Evolutionary conservation across 2,329 filamentous ascomycete genomes (phyloP).

Genomic region (Lachnellula cervina): DNA sequence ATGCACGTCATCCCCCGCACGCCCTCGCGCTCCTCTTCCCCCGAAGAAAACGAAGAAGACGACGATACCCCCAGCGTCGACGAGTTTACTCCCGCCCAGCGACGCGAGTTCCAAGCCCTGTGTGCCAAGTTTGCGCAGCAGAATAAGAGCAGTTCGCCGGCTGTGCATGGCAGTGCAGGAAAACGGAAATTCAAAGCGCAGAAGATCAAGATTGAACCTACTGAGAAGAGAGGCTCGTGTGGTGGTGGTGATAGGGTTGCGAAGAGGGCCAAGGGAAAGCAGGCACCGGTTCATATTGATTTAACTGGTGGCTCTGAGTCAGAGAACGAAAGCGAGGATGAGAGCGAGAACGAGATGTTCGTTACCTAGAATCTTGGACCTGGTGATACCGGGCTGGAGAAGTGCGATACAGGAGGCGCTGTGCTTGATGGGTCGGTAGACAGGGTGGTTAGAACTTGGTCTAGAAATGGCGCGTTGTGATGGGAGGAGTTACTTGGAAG

Average conservation of each 20-base stretch:
- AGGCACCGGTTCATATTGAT: background rate
- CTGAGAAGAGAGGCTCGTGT: background rate
- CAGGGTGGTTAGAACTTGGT: too few relatives aligned
- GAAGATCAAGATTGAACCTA: background rate
- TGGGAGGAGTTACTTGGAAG: too few relatives aligned
- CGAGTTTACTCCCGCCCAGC: background rate
- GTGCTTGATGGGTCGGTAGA: too few relatives aligned
- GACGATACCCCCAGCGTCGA: background rate
- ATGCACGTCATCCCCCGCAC: slow-evolving; percentile 21
- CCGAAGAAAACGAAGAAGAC: background rate
- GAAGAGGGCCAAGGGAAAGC: background rate
- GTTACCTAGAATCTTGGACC: background rate
- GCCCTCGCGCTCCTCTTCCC: slow-evolving; percentile 2
- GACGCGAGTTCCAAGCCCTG: background rate
- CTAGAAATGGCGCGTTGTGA: too few relatives aligned
- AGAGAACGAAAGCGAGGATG: background rate
- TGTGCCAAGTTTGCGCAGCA: background rate
- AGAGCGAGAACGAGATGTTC: background rate
- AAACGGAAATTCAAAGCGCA: background rate
- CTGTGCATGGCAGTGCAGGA: background rate
- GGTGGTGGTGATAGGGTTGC: background rate
- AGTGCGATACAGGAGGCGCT: background rate
- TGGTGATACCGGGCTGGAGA: background rate
- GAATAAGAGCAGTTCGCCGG: background rate
- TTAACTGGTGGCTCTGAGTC: background rate